phyloP scores from a whole-genome alignment of 164 flowering plant genomes.

The Vitis rotundifolia region DNA sequence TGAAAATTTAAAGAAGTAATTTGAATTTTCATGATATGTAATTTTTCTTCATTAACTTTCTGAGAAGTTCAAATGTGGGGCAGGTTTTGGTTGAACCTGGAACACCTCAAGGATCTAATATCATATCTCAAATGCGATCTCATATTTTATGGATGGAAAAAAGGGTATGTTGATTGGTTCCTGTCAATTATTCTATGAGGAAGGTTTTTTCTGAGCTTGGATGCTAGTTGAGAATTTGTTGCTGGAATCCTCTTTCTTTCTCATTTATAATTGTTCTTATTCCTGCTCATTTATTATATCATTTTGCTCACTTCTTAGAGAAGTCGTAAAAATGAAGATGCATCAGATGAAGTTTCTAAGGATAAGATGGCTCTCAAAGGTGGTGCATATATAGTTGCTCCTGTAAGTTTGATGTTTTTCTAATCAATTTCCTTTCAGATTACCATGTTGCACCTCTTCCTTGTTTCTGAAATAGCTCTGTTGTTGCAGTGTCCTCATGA shows the following conservation, averaged over 20 bases:
- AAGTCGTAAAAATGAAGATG: conserved; percentile 49
- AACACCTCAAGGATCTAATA: conserved; percentile 88
- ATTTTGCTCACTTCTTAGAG: conserved; percentile 41
- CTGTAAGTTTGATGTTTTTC: conserved; percentile 55
- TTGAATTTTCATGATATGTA: neutral
- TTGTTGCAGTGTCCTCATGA: conserved; percentile 90
- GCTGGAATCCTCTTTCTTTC: neutral
- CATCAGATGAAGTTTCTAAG: conserved; percentile 32
- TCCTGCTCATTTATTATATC: conserved; percentile 1
- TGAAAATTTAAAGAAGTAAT: too few relatives aligned
- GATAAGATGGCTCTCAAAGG: conserved; percentile 38
- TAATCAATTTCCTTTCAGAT: neutral
- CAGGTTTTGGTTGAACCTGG: conserved; percentile 98
- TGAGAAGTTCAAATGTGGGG: conserved; percentile 8
- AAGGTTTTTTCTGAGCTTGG: neutral
- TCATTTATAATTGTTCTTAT: neutral
- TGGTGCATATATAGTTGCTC: conserved; percentile 93
- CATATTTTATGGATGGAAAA: conserved; percentile 96
- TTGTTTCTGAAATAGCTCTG: neutral
- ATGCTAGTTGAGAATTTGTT: neutral
- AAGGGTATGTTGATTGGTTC: conserved; percentile 50
- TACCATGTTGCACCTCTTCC: neutral
- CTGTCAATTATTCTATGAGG: neutral
- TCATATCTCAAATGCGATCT: conserved; percentile 89
- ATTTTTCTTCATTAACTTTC: neutral